A percentile compares a stretch with the other conserved stretches of the same genome.
Conservation (phyloP, 1,284 basidiomycete species). For the Neolentinus lepideus region DNA sequence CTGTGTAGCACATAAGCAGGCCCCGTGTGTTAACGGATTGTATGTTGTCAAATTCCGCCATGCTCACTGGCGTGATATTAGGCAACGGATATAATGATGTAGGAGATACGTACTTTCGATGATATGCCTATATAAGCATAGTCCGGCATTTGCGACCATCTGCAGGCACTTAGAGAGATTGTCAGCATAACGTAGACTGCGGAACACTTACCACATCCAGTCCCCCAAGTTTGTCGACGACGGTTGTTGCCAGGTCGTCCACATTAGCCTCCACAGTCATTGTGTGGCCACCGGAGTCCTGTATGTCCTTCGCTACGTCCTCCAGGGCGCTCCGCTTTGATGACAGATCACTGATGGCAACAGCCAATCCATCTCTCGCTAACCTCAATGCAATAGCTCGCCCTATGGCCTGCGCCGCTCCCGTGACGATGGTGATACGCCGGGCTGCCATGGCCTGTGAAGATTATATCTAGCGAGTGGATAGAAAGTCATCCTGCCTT, state of each 20-base stretch:
- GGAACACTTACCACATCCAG: not conserved
- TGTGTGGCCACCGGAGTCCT: not conserved
- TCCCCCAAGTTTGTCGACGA: not conserved
- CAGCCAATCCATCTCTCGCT: too few relatives aligned
- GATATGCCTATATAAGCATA: not conserved
- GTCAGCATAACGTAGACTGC: not conserved
- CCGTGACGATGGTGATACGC: not conserved
- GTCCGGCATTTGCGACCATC: not conserved
- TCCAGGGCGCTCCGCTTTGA: not conserved
- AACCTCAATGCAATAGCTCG: conserved; percentile 5
- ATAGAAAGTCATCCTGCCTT: too few relatives aligned
- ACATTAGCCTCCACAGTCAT: not conserved
- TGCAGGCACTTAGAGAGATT: not conserved
- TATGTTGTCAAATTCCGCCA: too few relatives aligned
- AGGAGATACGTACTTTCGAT: not conserved
- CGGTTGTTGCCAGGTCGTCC: too few relatives aligned
- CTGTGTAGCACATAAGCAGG: too few relatives aligned
- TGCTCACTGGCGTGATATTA: too few relatives aligned
- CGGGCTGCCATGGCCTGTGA: not conserved
- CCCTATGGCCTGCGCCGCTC: conserved; percentile 2
- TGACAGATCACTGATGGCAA: too few relatives aligned
- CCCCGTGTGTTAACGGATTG: too few relatives aligned
- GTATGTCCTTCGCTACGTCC: not conserved
- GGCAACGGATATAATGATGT: too few relatives aligned
- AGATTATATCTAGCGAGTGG: too few relatives aligned